phyloP scores from a whole-genome alignment of 495 filamentous ascomycete genomes.

The Xylaria flabelliformis region DNA sequence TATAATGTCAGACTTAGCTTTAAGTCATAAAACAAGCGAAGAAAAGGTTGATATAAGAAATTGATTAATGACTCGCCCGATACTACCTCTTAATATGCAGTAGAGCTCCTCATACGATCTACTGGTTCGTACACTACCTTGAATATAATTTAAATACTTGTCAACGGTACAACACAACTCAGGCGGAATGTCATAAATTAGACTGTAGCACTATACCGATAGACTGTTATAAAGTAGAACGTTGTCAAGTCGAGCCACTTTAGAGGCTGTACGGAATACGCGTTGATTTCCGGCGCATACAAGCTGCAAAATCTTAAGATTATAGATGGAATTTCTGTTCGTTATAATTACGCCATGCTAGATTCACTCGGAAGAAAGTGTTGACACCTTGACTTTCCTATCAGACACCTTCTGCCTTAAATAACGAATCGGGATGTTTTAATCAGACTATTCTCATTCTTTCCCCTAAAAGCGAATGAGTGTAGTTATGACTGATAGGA shows the following conservation, averaged over 20 bases:
- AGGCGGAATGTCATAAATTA: background rate
- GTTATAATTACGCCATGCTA: background rate
- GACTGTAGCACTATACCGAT: too few species aligned
- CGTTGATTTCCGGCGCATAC: too few species aligned
- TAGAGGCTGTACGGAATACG: too few species aligned
- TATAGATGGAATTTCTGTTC: background rate
- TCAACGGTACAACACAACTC: background rate
- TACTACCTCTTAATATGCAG: background rate
- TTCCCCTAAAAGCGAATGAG: background rate
- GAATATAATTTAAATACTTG: background rate
- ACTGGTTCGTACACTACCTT: background rate
- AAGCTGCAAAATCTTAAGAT: too few species aligned
- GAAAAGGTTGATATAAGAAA: background rate
- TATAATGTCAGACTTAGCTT: background rate
- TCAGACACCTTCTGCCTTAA: background rate
- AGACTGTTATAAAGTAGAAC: too few species aligned
- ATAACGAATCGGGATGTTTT: background rate
- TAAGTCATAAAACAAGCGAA: background rate
- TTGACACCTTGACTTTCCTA: too few species aligned
- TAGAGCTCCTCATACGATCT: background rate
- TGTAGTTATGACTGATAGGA: background rate
- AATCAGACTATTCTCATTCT: background rate
- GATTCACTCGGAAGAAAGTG: too few species aligned
- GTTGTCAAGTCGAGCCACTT: background rate
- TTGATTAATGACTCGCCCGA: background rate